Evolutionary conservation across 192 early-diverging fungal genomes (phyloP).

Genomic region (Coemansia sp.): DNA sequence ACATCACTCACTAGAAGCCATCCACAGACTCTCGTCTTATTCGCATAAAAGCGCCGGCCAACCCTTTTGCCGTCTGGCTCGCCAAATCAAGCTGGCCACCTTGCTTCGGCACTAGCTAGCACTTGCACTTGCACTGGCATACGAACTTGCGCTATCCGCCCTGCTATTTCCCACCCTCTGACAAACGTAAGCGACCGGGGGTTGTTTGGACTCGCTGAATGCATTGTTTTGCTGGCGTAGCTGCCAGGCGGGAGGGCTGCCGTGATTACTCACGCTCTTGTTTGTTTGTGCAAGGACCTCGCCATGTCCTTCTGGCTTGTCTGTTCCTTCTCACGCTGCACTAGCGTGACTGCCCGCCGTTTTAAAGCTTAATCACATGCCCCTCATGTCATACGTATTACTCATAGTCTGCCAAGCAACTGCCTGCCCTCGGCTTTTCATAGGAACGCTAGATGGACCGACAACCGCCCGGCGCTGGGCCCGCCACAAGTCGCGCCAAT

Average conservation of each 20-base stretch:
- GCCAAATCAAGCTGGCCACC: no score
- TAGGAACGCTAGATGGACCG: slow-evolving; percentile 5
- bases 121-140: neutral
- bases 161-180: neutral
- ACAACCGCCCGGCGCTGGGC: neutral
- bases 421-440: no score
- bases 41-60: neutral
- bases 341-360: neutral
- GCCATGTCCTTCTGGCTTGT: neutral
- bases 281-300: neutral
- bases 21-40: neutral
- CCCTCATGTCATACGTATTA: neutral
- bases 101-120: neutral
- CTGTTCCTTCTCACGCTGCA: neutral
- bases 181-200: neutral
- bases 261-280: neutral
- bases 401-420: neutral
- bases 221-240: neutral
- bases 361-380: neutral
- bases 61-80: no score
- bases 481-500: neutral
- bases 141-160: neutral
- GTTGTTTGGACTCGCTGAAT: neutral
- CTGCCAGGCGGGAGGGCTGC: neutral
- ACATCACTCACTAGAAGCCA: neutral